Evolutionary conservation across 768 basidiomycete genomes (phyloP), one percentile per base, ranked within the genome.

Genomic region (Krasilnikovozyma curviuscula): DNA sequence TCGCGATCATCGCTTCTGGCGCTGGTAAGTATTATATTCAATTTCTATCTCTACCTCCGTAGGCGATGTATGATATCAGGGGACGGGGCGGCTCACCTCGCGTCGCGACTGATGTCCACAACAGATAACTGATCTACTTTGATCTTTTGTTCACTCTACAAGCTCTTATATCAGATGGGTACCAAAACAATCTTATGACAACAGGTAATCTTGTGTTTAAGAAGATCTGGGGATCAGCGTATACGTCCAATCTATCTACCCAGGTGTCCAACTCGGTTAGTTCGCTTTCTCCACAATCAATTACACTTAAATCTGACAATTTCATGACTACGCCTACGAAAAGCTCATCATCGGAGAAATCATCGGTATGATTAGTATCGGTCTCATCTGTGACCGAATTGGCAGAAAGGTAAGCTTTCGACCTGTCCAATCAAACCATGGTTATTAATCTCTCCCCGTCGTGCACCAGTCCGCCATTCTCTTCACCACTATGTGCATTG

Each of bases 391-490:
- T 55, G 81, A 83, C 59, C 69, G 75, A 42, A 58, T 78, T 24
- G 81, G 81, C n/a, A 68, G 81, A 43, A 82, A 82, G n/a, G n/a
- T n/a, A n/a, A n/a, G n/a, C n/a, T n/a, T n/a, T n/a, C n/a, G n/a
- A n/a, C n/a, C n/a, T n/a, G n/a, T n/a, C n/a, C n/a, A n/a, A n/a
- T n/a, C n/a, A n/a, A n/a, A n/a, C n/a, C n/a, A n/a, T n/a, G n/a
- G n/a, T n/a, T n/a, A n/a, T n/a, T n/a, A n/a, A n/a, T n/a, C n/a
- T n/a, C n/a, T n/a, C n/a, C n/a, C n/a, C n/a, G n/a, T n/a, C n/a
- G n/a, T n/a, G n/a, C n/a, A n/a, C n/a, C n/a, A n/a, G 60, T 72
- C 73, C n/a, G 80, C 78, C 16, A 71, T 83, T 44, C 73, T 81
- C 18, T 60, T 69, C 31, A 81, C 80, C 1, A 83, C 80, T 0